Base-by-base conservation (phyloP, 179 eudicot species). In the Beta lomatogona region DNA sequence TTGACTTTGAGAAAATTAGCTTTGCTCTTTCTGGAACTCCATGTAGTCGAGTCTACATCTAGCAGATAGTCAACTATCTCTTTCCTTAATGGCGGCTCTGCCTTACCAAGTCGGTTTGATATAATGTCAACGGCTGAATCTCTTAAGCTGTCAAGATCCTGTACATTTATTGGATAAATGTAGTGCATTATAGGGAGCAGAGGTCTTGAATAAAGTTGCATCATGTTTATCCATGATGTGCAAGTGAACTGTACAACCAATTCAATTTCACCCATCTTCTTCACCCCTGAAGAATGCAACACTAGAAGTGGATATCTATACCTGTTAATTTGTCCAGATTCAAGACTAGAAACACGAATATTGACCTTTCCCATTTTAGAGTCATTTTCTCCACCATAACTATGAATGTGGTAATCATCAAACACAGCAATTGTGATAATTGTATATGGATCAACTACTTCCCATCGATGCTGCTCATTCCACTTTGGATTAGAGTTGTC, bases 191-290 rank as follows among this genome's bases (percentile, higher is more conserved):
- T 81, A 13, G 83, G 83, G 58, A 84, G 41, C 57, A 84, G 46
- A 67, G 87, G 87, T 21, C 68, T 79, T 57, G 80, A 73, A 68
- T 85, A 82, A 45, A 66, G 63, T 54, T 67, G 55, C 79, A 81
- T 6, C 82, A 82, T 78, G 80, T 85, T 73, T 31, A 78, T 63
- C 70, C 70, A 74, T 25, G 85, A 67, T 5, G 71, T 45, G 66
- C 84, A 85, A 18, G 87, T 77, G 59, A 78, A 78, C 25, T 85
- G 60, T 46, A 85, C 60, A 1, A 76, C 85, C 12, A 85, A 46
- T 41, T 85, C 79, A 9, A 81, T 25, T 71, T 85, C 87, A 4
- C 87, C 87, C 82, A 74, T 85, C 61, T 81, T 81, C 81, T 85
- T 67, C 71, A 85, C 77, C n/a, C 80, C 85, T 16, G 85, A 36